phyloP scores from a whole-genome alignment of 768 basidiomycete genomes.

The Lactarius psammicola region DNA sequence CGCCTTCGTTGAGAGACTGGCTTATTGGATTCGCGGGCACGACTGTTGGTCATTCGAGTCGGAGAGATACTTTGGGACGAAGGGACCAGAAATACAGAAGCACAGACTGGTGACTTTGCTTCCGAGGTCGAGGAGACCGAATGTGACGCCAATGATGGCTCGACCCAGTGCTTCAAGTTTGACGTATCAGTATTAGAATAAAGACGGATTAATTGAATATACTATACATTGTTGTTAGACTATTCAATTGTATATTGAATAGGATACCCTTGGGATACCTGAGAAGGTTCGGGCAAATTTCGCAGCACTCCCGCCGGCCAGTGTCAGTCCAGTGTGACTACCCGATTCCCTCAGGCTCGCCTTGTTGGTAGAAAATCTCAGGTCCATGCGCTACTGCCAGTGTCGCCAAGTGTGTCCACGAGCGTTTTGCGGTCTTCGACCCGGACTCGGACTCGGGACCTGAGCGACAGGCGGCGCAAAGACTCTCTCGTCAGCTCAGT shows the following conservation, averaged over 20 bases:
- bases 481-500: too few species aligned
- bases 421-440: too few species aligned
- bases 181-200: background rate
- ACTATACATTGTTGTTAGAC: background rate
- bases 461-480: too few species aligned
- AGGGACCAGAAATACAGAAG: conserved; percentile 33
- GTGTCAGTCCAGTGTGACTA: too few species aligned
- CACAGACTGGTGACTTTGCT: conserved; percentile 4
- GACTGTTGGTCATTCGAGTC: conserved; percentile 40
- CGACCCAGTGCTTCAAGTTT: background rate
- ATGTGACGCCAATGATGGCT: conserved; percentile 23
- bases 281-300: too few species aligned
- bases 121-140: background rate
- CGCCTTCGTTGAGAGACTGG: conserved; percentile 41
- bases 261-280: background rate
- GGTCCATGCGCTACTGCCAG: too few species aligned
- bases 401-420: too few species aligned
- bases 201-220: background rate
- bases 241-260: background rate
- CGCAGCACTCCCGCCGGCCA: background rate
- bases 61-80: conserved; percentile 37
- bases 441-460: too few species aligned
- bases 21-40: conserved; percentile 39
- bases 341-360: too few species aligned
- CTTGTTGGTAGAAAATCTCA: too few species aligned